Base-by-base conservation (phyloP, 2,329 filamentous ascomycete genomes). In the Colletotrichum cordylinicola region DNA sequence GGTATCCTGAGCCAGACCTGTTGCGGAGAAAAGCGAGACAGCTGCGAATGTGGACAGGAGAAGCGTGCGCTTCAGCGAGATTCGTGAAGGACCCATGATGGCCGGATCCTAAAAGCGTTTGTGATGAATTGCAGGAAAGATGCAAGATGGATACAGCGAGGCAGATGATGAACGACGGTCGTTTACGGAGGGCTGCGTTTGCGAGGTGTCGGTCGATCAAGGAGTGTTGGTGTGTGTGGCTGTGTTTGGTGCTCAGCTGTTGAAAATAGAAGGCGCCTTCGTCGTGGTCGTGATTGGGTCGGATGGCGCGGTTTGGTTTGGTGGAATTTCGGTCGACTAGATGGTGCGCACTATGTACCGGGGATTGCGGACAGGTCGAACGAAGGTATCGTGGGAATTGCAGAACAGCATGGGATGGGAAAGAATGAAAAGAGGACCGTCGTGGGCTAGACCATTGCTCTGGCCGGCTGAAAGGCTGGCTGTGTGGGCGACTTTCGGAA, bases 21-120 rank as follows among this genome's bases (percentile, higher is more conserved):
- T 77, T 21, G 79, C 74, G 61, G 82, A 79, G 48, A 84, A 80
- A 12, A 85, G 66, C 18, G 82, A 79, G n/a, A 79, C 29, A 60
- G 64, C 69, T 78, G 76, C 78, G 98, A 98, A 96, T 96, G 96
- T 86, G 91, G 96, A 80, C 91, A 93, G 78, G 98, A 98, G 88
- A 95, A 93, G 84, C 76, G 76, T 61, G 60, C 70, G 76, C 74
- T 76, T 77, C 67, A 77, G 56, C 37, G 75, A 71, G 55, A 70
- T 52, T 31, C 24, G 68, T n/a, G 67, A 70, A 21, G 75, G 37
- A 37, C 48, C 72, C 77, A 78, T 78, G 56, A 33, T 69, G 60
- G 52, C 61, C 55, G 33, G 35, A 29, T 43, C 10, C 60, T 21
- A n/a, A 65, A 52, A 15, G 35, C 31, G 64, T 33, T 68, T 43